A percentile compares a stretch with the other conserved stretches of the same genome.
phyloP scores from a whole-genome alignment of 495 filamentous ascomycete genomes.

The Penicillium canescens region DNA sequence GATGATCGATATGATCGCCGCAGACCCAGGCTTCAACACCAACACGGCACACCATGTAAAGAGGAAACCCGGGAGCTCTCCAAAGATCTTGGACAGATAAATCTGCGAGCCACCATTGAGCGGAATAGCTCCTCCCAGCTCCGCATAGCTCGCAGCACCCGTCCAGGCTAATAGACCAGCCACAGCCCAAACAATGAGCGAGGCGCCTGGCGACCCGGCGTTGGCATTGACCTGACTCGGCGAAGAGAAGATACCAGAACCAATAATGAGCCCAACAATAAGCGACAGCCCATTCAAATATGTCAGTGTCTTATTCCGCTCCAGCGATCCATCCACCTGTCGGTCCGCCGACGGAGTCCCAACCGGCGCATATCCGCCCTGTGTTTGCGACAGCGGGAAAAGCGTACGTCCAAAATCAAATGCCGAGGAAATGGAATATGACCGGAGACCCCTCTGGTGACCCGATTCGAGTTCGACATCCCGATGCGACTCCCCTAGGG shows the following conservation, averaged over 20 bases:
- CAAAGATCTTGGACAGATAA: slow-evolving; percentile 94
- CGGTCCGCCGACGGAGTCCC: slow-evolving; percentile 65
- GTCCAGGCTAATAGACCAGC: slow-evolving; percentile 95
- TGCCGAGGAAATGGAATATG: slow-evolving; percentile 86
- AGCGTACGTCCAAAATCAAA: slow-evolving; percentile 93
- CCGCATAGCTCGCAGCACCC: slow-evolving; percentile 92
- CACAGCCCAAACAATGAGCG: slow-evolving; percentile 85
- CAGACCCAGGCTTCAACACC: slow-evolving; percentile 88
- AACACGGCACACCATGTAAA: slow-evolving; percentile 96
- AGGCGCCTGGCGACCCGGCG: slow-evolving; percentile 88
- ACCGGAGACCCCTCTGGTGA: slow-evolving; percentile 57
- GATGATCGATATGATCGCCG: slow-evolving; percentile 95
- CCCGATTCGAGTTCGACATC: slow-evolving; percentile 46
- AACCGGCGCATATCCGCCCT: slow-evolving; percentile 77
- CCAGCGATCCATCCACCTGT: slow-evolving; percentile 61
- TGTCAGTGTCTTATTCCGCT: slow-evolving; percentile 93
- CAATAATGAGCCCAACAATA: slow-evolving; percentile 90
- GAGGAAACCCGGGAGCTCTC: slow-evolving; percentile 85
- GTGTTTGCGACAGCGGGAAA: slow-evolving; percentile 87
- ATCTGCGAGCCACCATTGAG: slow-evolving; percentile 92
- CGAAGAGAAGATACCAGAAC: slow-evolving; percentile 95
- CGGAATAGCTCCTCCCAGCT: slow-evolving; percentile 93
- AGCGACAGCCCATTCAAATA: slow-evolving; percentile 91
- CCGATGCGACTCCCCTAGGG: slow-evolving; percentile 60
- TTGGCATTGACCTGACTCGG: slow-evolving; percentile 92